Conservation (phyloP, 2,329 filamentous ascomycete species). For the Microdochium bolleyi region DNA sequence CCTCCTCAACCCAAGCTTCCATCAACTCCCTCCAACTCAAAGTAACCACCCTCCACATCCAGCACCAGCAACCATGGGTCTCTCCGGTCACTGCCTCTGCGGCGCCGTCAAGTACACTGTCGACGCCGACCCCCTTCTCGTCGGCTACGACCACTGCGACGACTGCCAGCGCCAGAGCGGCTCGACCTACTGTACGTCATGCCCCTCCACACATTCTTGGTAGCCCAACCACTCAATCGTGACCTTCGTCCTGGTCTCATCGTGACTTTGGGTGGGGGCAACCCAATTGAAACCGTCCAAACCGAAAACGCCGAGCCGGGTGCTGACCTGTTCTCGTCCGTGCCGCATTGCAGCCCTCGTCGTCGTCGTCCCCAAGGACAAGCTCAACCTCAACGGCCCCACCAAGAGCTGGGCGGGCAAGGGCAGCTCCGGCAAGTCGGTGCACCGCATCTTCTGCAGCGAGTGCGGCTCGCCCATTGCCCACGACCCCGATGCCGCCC, state of each 20-base stretch:
- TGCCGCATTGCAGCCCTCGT: constrained; percentile 46
- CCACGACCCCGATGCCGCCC: constrained; percentile 63
- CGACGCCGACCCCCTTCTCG: constrained; percentile 22
- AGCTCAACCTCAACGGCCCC: constrained; percentile 54
- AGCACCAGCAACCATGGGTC: constrained; percentile 44
- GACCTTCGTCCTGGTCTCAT: too few species aligned
- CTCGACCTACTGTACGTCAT: constrained; percentile 55
- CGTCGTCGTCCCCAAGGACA: constrained; percentile 57
- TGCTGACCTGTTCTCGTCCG: constrained; percentile 5
- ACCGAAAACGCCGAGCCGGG: not conserved
- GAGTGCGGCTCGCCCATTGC: constrained; percentile 64
- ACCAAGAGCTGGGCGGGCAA: constrained; percentile 56
- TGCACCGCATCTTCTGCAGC: constrained; percentile 62
- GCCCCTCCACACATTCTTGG: not conserved
- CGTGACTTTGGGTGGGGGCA: too few species aligned
- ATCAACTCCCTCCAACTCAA: not conserved
- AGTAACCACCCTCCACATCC: not conserved
- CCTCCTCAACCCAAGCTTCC: too few species aligned
- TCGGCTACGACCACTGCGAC: constrained; percentile 65
- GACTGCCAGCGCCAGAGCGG: constrained; percentile 65
- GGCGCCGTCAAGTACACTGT: constrained; percentile 63
- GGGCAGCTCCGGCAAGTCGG: constrained; percentile 52
- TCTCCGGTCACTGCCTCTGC: constrained; percentile 64
- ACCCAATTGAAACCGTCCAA: not conserved
- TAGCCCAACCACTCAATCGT: not conserved